Conservation (phyloP, 305 asterid species). For the Fraxinus latifolia region DNA sequence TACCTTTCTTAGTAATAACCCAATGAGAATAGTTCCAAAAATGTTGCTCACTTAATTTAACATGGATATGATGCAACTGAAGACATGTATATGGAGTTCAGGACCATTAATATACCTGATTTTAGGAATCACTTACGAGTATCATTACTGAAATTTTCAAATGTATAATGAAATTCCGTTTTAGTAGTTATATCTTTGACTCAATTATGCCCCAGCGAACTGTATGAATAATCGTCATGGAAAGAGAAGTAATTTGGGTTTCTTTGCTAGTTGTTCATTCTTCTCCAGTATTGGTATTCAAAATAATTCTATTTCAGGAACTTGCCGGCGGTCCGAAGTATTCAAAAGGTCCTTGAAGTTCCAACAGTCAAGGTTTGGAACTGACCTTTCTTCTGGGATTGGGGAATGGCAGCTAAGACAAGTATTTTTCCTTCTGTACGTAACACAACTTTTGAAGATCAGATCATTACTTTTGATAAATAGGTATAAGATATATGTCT, state of each 20-base stretch:
- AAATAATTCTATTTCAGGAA: slow-evolving; percentile 35
- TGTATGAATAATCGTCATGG: neutral
- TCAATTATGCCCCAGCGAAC: neutral
- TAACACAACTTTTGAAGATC: slow-evolving; percentile 16
- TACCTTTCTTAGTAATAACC: neutral
- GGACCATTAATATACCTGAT: neutral
- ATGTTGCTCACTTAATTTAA: neutral
- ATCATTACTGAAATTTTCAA: neutral
- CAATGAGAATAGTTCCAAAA: neutral
- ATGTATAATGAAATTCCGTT: neutral
- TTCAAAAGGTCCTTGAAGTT: slow-evolving; percentile 48
- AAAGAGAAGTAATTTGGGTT: neutral
- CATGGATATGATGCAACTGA: neutral
- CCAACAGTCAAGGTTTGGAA: slow-evolving; percentile 67
- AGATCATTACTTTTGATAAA: neutral
- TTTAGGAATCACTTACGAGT: neutral
- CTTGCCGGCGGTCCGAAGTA: slow-evolving; percentile 56
- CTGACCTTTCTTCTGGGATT: slow-evolving; percentile 59
- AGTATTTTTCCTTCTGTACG: slow-evolving; percentile 50
- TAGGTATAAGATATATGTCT: neutral
- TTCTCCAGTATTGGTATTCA: neutral
- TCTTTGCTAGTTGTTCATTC: neutral
- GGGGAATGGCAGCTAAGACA: slow-evolving; percentile 62
- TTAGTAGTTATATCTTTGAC: neutral
- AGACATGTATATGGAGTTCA: neutral